Evolutionary conservation across 805 yeast species (phyloP).

Genomic region (Hermanozyma aechmeae): DNA sequence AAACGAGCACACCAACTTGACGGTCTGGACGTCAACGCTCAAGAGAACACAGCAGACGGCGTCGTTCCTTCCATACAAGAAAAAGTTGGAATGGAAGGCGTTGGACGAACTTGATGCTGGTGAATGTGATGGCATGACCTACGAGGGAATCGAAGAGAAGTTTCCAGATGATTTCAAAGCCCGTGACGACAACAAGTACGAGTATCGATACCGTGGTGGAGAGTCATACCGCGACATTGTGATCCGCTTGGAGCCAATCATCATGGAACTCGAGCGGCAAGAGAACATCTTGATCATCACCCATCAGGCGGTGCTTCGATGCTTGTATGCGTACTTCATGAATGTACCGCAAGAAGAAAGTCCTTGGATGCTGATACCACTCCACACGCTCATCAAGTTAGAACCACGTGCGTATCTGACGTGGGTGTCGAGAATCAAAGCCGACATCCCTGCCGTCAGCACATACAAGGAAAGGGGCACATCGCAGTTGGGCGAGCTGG

Average conservation of each 20-base stretch:
- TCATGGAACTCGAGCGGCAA: constrained; percentile 96
- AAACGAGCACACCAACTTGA: constrained; percentile 43
- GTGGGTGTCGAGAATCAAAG: constrained; percentile 79
- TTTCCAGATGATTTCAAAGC: constrained; percentile 95
- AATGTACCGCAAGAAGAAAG: constrained; percentile 95
- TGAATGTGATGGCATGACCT: constrained; percentile 93
- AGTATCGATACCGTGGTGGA: constrained; percentile 94
- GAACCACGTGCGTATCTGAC: constrained; percentile 96
- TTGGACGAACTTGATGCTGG: constrained; percentile 96
- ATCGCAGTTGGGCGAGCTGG: constrained; percentile 47
- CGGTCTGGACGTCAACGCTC: constrained; percentile 94
- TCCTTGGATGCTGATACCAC: constrained; percentile 98
- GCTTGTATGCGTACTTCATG: constrained; percentile 97
- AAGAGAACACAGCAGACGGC: constrained; percentile 92
- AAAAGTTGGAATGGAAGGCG: constrained; percentile 88
- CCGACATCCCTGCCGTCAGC: constrained; percentile 95
- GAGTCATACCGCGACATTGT: constrained; percentile 96
- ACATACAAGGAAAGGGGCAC: constrained; percentile 96
- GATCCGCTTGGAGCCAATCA: constrained; percentile 89
- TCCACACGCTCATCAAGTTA: constrained; percentile 86
- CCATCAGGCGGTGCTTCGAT: constrained; percentile 94
- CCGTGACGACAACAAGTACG: constrained; percentile 91
- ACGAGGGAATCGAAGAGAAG: constrained; percentile 75
- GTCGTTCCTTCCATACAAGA: constrained; percentile 63
- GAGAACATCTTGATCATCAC: constrained; percentile 93